Base-by-base conservation (phyloP, 139 green algal genomes). In the Chlamydomonas asymmetrica region DNA sequence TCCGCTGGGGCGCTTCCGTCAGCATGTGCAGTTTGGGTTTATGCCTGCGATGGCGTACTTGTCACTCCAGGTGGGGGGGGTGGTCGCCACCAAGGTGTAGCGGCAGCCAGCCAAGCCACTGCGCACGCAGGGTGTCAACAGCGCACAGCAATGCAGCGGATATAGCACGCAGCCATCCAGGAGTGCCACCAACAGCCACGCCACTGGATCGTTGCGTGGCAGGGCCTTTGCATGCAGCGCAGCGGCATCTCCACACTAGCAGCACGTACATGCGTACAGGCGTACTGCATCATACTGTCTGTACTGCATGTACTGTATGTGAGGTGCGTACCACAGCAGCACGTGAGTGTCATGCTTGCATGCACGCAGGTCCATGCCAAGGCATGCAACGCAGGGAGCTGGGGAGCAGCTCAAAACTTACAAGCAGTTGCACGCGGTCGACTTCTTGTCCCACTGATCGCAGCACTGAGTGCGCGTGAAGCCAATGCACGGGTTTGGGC, bases 401-500 rank as follows among this genome's bases (percentile, higher is more conserved):
- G 13, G 13, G 45, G 45, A 13, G 45, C 45, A 52, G 13, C 13
- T 52, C 45, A 13, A 52, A 13, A 52, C 18, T 16, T 25, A 13
- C 8, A 75, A 39, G 54, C 39, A 74, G 57, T 80, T 80, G 74
- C 74, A 80, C 25, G 56, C 65, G 32, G 54, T 75, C 7, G 60
- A 60, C 41, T 34, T 32, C 32, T 67, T 62, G 66, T 80, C 74
- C 74, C 74, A 80, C 54, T 80, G 64, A 23, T 68, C 56, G 66
- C 74, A 80, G 45, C 74, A 80, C 32, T 64, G 54, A 32, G 16
- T 10, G 1, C 38, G 35, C 18, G 41, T 71, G 48, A 39, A 80
- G 5, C 65, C 56, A 39, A 38, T 31, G 43, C 74, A 80, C 3
- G 3, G 3, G n/a, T n/a, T n/a, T n/a, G n/a, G n/a, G n/a, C n/a